Percentiles rank a stretch among this genome's conserved stretches.
phyloP scores from a whole-genome alignment of 305 asterid genomes.

The Ilex paraguariensis region DNA sequence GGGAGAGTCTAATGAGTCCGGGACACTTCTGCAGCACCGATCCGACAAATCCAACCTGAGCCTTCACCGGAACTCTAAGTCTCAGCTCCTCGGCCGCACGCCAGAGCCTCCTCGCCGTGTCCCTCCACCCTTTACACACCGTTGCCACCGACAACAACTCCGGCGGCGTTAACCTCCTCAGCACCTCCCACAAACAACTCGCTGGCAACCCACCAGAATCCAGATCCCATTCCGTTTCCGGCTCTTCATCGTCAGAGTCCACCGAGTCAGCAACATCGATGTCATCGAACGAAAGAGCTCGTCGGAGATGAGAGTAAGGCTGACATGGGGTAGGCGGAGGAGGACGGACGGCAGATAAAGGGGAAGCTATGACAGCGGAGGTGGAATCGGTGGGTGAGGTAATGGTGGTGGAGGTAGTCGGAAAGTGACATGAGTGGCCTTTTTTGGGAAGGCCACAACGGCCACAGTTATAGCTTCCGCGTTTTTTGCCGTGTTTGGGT shows the following conservation, averaged over 20 bases:
- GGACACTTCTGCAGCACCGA: slow-evolving; percentile 87
- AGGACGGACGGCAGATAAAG: slow-evolving; percentile 30
- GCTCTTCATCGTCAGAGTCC: slow-evolving; percentile 38
- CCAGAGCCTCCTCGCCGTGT: slow-evolving; percentile 64
- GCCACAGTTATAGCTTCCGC: slow-evolving; percentile 88
- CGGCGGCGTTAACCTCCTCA: slow-evolving; percentile 79
- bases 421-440: slow-evolving; percentile 57
- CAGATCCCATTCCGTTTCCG: slow-evolving; percentile 45
- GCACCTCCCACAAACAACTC: slow-evolving; percentile 75
- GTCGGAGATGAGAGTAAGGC: slow-evolving; percentile 35
- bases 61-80: slow-evolving; percentile 65
- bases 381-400: slow-evolving; percentile 23
- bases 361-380: slow-evolving; percentile 24
- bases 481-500: slow-evolving; percentile 51
- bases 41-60: slow-evolving; percentile 79
- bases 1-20: slow-evolving; percentile 63
- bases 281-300: slow-evolving; percentile 77
- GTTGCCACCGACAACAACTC: slow-evolving; percentile 61
- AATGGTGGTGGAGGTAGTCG: slow-evolving; percentile 25
- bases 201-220: slow-evolving; percentile 46
- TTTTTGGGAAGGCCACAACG: slow-evolving; percentile 85
- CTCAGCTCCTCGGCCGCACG: slow-evolving; percentile 82
- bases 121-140: slow-evolving; percentile 89
- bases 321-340: slow-evolving; percentile 22
- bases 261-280: slow-evolving; percentile 36